phyloP scores from a whole-genome alignment of 768 basidiomycete species.

The Sistotremastrum suecicum region DNA sequence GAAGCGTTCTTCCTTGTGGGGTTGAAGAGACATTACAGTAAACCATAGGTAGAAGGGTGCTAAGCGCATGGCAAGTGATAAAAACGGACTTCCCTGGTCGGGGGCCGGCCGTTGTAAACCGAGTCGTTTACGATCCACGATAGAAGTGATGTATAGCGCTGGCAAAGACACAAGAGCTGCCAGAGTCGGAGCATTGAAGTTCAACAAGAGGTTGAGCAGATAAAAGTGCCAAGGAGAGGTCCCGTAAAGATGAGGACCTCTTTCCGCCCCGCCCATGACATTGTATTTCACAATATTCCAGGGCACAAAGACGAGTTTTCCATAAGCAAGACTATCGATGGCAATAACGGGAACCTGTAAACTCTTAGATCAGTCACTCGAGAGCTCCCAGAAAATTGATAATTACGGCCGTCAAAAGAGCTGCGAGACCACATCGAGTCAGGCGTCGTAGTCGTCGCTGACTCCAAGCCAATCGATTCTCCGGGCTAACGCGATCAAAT shows the following conservation, averaged over 20 bases:
- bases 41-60: slow-evolving; percentile 89
- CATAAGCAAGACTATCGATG: slow-evolving; percentile 81
- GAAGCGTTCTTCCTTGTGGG: slow-evolving; percentile 98
- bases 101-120: slow-evolving; percentile 33
- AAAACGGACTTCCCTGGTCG: slow-evolving; percentile 68
- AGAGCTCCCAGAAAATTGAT: slow-evolving; percentile 1
- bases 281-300: slow-evolving; percentile 95
- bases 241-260: slow-evolving; percentile 89
- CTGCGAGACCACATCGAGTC: slow-evolving; percentile 46
- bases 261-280: slow-evolving; percentile 63
- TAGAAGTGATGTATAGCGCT: slow-evolving; percentile 56
- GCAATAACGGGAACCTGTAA: slow-evolving; percentile 70
- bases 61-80: slow-evolving; percentile 61
- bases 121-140: slow-evolving; percentile 64
- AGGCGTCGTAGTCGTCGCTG: slow-evolving; percentile 36
- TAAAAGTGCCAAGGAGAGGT: slow-evolving; percentile 83
- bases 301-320: slow-evolving; percentile 61
- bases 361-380: not conserved
- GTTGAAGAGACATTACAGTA: slow-evolving; percentile 60
- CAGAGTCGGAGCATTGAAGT: slow-evolving; percentile 81
- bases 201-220: slow-evolving; percentile 75
- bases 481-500: slow-evolving; percentile 43
- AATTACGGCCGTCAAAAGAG: not conserved
- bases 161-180: slow-evolving; percentile 77
- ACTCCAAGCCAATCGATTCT: slow-evolving; percentile 38